Evolutionary conservation across 2,329 filamentous ascomycete species (phyloP).

Genomic region (Elsinoe necatrix): DNA sequence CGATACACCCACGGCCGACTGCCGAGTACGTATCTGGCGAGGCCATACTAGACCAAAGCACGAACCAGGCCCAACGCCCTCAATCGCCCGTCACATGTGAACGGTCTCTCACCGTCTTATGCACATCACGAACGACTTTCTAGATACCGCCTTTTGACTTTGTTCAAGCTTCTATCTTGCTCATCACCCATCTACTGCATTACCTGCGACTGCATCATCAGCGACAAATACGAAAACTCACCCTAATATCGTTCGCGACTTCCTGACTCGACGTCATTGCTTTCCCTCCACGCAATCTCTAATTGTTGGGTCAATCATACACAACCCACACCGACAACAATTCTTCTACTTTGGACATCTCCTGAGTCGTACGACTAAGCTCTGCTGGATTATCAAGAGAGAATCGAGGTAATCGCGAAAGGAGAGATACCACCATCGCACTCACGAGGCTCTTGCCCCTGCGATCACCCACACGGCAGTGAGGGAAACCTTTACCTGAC

Average conservation of each 20-base stretch:
- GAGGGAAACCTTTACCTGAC: not conserved
- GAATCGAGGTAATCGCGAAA: not conserved
- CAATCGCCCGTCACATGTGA: constrained; percentile 7
- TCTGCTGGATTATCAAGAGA: not conserved
- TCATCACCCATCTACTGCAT: not conserved
- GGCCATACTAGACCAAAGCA: constrained; percentile 1
- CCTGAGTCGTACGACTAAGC: not conserved
- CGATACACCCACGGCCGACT: not conserved
- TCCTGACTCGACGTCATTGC: constrained; percentile 15
- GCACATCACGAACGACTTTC: not conserved
- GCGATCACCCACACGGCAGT: not conserved
- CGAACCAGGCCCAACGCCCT: constrained; percentile 12
- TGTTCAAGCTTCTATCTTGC: not conserved
- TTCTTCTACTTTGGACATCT: not conserved
- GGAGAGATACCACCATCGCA: not conserved
- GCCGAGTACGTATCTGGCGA: constrained; percentile 7
- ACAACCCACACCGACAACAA: not conserved
- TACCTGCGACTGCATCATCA: not conserved
- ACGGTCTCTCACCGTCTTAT: constrained; percentile 12
- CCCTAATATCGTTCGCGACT: constrained; percentile 7
- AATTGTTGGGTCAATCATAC: not conserved
- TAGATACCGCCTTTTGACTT: constrained; percentile 4
- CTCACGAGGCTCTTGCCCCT: not conserved
- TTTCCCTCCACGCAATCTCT: constrained; percentile 3
- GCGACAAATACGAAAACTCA: not conserved